Evolutionary conservation across 148 eudicot genomes (phyloP), one percentile per base, ranked within the genome.

Genomic region (Pharnaceum exiguum): DNA sequence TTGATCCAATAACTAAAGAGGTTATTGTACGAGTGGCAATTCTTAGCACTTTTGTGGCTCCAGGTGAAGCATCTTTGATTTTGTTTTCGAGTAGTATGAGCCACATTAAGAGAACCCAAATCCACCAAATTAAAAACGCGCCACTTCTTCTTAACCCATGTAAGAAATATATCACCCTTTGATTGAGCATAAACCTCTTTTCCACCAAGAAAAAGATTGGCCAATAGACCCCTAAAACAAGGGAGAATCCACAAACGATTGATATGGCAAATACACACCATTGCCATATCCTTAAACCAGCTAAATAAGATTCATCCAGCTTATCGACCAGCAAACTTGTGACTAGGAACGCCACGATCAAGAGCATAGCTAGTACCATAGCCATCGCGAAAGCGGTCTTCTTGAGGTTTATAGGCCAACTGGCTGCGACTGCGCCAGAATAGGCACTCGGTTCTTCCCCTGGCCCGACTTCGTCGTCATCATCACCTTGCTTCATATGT

Each of bases 71-170:
- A 3, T 54, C 7, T 7, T 54, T n/a, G 0, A 54, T 21, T 2
- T 13, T 40, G 5, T 54, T 40, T 29, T 35, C 43, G 27, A 54
- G 12, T 10, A 54, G 58, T 1, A 54, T 54, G 2, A 54, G 29
- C 58, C 58, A 54, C 58, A 54, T 54, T 2, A 54, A 11, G 0
- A 54, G 28, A 3, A 54, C 43, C 58, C 58, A 54, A 35, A 54
- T 18, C 58, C 58, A 54, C 58, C 58, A 54, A 0, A 54, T 21
- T 3, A 54, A 54, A 21, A 54, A 33, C 0, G 58, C 58, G 15
- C 58, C 58, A 21, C 43, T 19, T n/a, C 23, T 54, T 5, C 58
- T 25, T 15, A 54, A 33, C 26, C 58, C 58, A 22, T 54, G 36
- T 10, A 54, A 27, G 58, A 54, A 54, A 12, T 54, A 54, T 7